Base-by-base conservation (phyloP, 129 eudicot genomes). In the Apium graveolens region DNA sequence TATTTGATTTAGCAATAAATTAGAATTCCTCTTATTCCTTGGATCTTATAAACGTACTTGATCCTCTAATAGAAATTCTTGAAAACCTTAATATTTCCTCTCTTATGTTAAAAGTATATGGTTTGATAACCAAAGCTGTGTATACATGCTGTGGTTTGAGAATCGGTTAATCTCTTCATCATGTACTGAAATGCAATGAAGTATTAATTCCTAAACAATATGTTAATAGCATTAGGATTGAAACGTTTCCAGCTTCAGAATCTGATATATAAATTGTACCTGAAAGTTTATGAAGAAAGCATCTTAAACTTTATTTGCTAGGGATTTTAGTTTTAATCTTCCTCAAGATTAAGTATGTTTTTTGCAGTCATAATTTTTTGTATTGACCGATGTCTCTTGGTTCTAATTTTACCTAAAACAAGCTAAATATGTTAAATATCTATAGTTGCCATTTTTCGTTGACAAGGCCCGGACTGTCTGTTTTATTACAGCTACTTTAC, bases 401-500 rank as follows among this genome's bases (percentile, higher is more conserved):
- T 41, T 48, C 76, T 39, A 3, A 10, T 9, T 3, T 73, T 12
- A 72, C 20, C 17, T 14, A 12, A 7, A 44, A 24, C 11, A 74
- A 42, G 60, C 77, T 27, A 74, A 37, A 38, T 21, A 70, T 72
- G 31, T 1, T 11, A 9, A 14, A n/a, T 60, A 44, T 43, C 21
- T 72, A 24, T 5, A 11, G 51, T 7, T 72, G 12, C 24, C 20
- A 18, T 7, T 72, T 21, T 24, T 72, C 75, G 53, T 26, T 66
- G 46, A 77, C 27, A 12, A 77, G 57, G 42, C 32, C 26, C 42
- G 37, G 43, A 37, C 1, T 3, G 14, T 2, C 60, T 20, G 24
- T 62, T 76, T 57, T 82, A 60, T 76, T 83, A 35, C 69, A 96
- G 99, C 96, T 96, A 96, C 84, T 96, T 96, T 74, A 96, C 97